Base-by-base conservation (phyloP, 2,329 filamentous ascomycete species). In the Hypoxylon sp. region DNA sequence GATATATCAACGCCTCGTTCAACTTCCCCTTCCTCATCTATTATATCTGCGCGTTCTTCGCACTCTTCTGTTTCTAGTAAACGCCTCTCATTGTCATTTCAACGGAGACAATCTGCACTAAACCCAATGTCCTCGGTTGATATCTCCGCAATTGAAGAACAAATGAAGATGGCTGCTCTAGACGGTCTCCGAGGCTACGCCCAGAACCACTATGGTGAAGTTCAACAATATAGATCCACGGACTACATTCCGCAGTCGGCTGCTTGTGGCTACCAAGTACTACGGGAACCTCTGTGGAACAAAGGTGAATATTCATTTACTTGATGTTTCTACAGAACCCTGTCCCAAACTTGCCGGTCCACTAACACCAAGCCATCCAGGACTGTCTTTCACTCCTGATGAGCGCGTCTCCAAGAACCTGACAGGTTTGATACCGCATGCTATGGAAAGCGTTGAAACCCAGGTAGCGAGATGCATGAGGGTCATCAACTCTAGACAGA, bases 401-500 rank as follows among this genome's bases (percentile, higher is more conserved):
- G 86, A 91, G 80, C 87, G 89, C 73, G 81, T 88, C 61, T 79
- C 80, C 76, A 89, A 89, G 82, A 90, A 91, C 83, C 84, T 91
- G 69, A 90, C 88, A 46, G 89, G 89, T 68, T 85, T 91, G 74
- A 82, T 91, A 67, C 89, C 89, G 55, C 88, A 91, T 78, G 86
- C 87, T 76, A 87, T 88, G 80, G 86, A 90, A 82, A 86, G 80
- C 78, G 80, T 86, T 75, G 81, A 87, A 69, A 89, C 85, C 59
- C 88, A 91, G 79, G 87, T 86, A 75, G 84, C 85, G 74, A 84
- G 89, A 81, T 91, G 90, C 78, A 88, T 94, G 83, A 90, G 89
- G 80, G 91, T 94, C 83, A 90, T 95, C 75, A 86, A 90, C 64
- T 87, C 87, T 69, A 90, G 92, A 71, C 82, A 87, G 71, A 92